phyloP scores from a whole-genome alignment of 345 rosid genomes.

The Citrus glauca region DNA sequence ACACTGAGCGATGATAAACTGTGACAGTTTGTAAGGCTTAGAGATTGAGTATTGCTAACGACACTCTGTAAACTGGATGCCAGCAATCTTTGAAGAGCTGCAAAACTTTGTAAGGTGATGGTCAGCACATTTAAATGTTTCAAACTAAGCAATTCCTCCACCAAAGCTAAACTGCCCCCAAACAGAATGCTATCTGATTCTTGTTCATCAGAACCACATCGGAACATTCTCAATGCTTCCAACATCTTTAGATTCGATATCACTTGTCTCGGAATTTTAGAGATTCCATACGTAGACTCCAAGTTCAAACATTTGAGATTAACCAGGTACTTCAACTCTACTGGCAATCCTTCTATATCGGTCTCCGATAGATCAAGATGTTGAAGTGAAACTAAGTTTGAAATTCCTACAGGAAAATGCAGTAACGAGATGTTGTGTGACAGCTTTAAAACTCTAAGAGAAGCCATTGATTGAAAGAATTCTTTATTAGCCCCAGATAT shows the following conservation, averaged over 20 bases:
- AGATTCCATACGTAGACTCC: background rate
- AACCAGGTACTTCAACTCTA: constrained; percentile 18
- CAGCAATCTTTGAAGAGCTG: background rate
- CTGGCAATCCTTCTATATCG: constrained; percentile 17
- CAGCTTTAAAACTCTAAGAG: constrained; percentile 29
- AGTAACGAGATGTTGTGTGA: constrained; percentile 16
- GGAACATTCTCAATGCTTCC: constrained; percentile 1
- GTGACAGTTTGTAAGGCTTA: background rate
- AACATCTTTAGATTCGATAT: background rate
- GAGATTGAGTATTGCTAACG: background rate
- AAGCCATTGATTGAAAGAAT: constrained; percentile 21
- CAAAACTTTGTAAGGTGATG: background rate
- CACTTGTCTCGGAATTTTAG: constrained; percentile 1
- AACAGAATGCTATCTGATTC: no score
- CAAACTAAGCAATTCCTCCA: constrained; percentile 9
- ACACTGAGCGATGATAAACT: background rate
- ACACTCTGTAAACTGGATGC: background rate
- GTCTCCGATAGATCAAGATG: constrained; percentile 21
- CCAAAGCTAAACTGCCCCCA: background rate
- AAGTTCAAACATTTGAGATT: constrained; percentile 22
- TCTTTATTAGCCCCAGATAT: background rate
- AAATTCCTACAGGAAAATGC: constrained; percentile 2
- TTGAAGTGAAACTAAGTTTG: constrained; percentile 6
- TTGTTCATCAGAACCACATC: background rate
- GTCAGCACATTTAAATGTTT: background rate